Base-by-base conservation (phyloP, 2,329 filamentous ascomycete species). In the Grosmannia serpens region DNA sequence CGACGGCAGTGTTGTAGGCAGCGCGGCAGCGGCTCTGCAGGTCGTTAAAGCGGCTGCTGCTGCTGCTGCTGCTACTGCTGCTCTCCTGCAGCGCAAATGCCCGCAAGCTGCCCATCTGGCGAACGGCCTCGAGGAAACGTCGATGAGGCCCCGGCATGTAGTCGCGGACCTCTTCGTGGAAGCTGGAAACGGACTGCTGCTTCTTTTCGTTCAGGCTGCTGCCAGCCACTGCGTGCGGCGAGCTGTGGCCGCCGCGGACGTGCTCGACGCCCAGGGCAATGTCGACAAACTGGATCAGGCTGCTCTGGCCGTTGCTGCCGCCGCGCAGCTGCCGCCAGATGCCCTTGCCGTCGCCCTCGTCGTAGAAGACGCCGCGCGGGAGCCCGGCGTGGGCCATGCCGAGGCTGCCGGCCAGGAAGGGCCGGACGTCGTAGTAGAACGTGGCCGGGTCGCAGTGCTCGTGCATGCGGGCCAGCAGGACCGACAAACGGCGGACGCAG, bases 241-340 rank as follows among this genome's bases (percentile, higher is more conserved):
- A 51, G 41, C 64, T 65, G 60, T 70, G 71, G 1, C 74, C 75
- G 53, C 71, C 71, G 2, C 73, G 71, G 1, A 67, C 67, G 72
- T 97, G 92, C 66, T 95, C 86, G 17, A 97, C 80, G 2, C 90
- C 89, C 0, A 97, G 79, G 0, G 91, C 82, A 17, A 95, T 80
- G 68, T 97, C 92, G 70, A 96, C 90, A 74, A 96, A 94, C 67
- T 96, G 91, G 60, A 97, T 91, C 49, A 96, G 77, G 0, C 89
- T 95, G 70, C 88, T 92, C 71, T 97, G 92, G 0, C 91, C 92
- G 67, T 96, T 96, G 70, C 89, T 95, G 5, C 92, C 92, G 22
- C 92, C 92, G n/a, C 88, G 83, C 59, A 88, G 87, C 64, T 92
- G 85, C 22, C 85, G 78, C 78, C 90, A 95, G 41, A 80, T 74